Evolutionary conservation across 768 basidiomycete genomes (phyloP).

Genomic region (Leccinum longicurvipes): DNA sequence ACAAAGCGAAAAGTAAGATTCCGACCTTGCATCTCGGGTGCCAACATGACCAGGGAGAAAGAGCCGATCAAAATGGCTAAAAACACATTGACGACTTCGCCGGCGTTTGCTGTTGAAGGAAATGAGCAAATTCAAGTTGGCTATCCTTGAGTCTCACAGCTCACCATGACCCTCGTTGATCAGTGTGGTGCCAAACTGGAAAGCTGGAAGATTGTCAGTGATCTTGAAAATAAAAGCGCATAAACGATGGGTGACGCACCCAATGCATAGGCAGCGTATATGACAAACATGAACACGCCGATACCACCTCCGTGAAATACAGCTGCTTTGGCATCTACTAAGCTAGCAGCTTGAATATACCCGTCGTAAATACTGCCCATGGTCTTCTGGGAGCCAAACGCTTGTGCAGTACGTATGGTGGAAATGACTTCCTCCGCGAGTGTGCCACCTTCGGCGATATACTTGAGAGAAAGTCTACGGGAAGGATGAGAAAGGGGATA

Average conservation of each 20-base stretch:
- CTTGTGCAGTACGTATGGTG: slow-evolving; percentile 84
- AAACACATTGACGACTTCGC: slow-evolving; percentile 80
- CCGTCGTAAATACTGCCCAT: slow-evolving; percentile 64
- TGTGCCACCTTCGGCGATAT: slow-evolving; percentile 75
- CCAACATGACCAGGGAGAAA: slow-evolving; percentile 80
- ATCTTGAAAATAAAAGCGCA: not conserved
- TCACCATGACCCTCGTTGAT: slow-evolving; percentile 57
- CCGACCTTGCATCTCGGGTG: slow-evolving; percentile 83
- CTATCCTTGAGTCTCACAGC: slow-evolving; percentile 5
- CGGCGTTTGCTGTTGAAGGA: slow-evolving; percentile 50
- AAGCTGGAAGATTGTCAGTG: slow-evolving; percentile 46
- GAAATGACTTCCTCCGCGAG: slow-evolving; percentile 93
- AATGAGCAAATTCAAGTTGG: not conserved
- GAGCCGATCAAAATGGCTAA: slow-evolving; percentile 84
- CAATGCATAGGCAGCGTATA: slow-evolving; percentile 72
- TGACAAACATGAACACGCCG: slow-evolving; percentile 78
- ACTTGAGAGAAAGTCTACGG: slow-evolving; percentile 60
- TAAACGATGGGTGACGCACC: slow-evolving; percentile 30
- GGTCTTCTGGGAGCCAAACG: slow-evolving; percentile 77
- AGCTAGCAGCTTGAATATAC: slow-evolving; percentile 51
- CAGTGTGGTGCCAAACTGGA: slow-evolving; percentile 86
- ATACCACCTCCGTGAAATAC: slow-evolving; percentile 60
- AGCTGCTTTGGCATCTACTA: slow-evolving; percentile 56
- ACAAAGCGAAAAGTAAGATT: not conserved
- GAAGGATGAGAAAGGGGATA: slow-evolving; percentile 1